Conservation (phyloP, 768 basidiomycete species). For the Clavulina sp. region DNA sequence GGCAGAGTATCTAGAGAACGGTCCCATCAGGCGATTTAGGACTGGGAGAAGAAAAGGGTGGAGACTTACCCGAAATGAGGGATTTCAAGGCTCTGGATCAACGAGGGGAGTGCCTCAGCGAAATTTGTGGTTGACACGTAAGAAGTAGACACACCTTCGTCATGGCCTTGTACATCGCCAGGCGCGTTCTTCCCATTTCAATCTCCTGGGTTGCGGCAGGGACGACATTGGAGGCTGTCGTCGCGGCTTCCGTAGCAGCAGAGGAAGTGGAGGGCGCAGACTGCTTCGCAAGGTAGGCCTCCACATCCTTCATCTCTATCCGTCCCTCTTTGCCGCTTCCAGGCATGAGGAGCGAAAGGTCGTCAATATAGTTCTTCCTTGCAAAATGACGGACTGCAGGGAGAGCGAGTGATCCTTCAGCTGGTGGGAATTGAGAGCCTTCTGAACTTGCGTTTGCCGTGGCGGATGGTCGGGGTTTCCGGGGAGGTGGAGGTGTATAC, state of each 20-base stretch:
- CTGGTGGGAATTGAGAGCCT: background rate
- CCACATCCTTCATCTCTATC: slow-evolving; percentile 57
- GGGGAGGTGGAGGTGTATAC: background rate
- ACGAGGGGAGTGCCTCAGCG: too few relatives aligned
- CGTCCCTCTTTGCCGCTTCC: slow-evolving; percentile 63
- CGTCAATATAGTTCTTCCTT: slow-evolving; percentile 36
- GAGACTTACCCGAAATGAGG: slow-evolving; percentile 58
- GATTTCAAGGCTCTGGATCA: slow-evolving; percentile 54
- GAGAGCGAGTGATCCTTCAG: slow-evolving; percentile 38
- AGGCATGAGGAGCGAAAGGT: slow-evolving; percentile 36
- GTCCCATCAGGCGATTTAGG: slow-evolving; percentile 2
- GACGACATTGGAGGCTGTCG: slow-evolving; percentile 3
- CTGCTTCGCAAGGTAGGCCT: slow-evolving; percentile 32
- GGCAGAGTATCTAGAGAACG: slow-evolving; percentile 41
- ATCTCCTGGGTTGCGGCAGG: slow-evolving; percentile 21
- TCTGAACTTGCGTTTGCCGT: background rate
- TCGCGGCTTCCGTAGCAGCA: slow-evolving; percentile 8
- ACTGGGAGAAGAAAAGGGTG: background rate
- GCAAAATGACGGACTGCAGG: slow-evolving; percentile 71
- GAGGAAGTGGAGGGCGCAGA: slow-evolving; percentile 11
- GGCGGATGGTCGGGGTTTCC: background rate
- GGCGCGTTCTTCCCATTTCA: slow-evolving; percentile 57
- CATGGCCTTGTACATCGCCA: slow-evolving; percentile 87
- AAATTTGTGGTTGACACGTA: background rate
- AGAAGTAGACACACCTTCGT: slow-evolving; percentile 34